Evolutionary conservation across 2,329 filamentous ascomycete species (phyloP).

Genomic region (Dactylellina leptospora): DNA sequence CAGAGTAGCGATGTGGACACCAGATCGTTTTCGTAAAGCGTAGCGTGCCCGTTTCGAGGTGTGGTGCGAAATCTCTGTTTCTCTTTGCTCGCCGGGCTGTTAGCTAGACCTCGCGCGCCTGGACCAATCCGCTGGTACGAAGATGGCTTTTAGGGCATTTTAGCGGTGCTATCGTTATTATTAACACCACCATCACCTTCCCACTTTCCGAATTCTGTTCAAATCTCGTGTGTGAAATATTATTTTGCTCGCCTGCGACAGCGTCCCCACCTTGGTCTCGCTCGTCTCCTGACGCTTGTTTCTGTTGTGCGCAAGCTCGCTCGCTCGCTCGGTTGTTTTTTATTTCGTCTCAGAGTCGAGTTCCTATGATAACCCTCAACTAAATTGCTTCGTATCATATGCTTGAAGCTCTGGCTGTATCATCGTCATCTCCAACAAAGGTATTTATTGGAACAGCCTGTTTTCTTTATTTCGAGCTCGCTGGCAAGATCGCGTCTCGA

Average conservation of each 20-base stretch:
- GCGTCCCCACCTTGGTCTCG: not conserved
- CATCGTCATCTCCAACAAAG: constrained; percentile 1
- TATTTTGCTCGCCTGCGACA: not conserved
- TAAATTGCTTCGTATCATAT: not conserved
- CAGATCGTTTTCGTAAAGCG: constrained; percentile 23
- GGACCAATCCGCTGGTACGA: constrained; percentile 36
- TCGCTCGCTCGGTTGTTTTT: constrained; percentile 10
- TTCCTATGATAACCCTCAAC: constrained; percentile 6
- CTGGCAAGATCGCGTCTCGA: constrained; percentile 3
- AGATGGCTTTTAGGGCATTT: constrained; percentile 40
- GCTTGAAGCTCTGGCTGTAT: constrained; percentile 32
- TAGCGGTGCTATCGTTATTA: constrained; percentile 26
- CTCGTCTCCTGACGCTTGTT: constrained; percentile 43
- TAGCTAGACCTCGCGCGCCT: constrained; percentile 19
- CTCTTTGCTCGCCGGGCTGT: constrained; percentile 20
- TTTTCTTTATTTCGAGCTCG: not conserved
- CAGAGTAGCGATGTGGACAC: constrained; percentile 1
- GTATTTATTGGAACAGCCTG: not conserved
- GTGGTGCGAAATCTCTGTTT: constrained; percentile 38
- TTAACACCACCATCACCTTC: constrained; percentile 5
- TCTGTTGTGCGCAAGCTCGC: constrained; percentile 38
- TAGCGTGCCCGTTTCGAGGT: constrained; percentile 27
- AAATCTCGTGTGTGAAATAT: constrained; percentile 12
- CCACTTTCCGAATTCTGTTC: constrained; percentile 23
- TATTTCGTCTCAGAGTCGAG: constrained; percentile 24